These are phyloP conservation scores for Prosopis cineraria DNA, from an alignment of 306 rosid species.

Conservation along the genomic window DNA sequence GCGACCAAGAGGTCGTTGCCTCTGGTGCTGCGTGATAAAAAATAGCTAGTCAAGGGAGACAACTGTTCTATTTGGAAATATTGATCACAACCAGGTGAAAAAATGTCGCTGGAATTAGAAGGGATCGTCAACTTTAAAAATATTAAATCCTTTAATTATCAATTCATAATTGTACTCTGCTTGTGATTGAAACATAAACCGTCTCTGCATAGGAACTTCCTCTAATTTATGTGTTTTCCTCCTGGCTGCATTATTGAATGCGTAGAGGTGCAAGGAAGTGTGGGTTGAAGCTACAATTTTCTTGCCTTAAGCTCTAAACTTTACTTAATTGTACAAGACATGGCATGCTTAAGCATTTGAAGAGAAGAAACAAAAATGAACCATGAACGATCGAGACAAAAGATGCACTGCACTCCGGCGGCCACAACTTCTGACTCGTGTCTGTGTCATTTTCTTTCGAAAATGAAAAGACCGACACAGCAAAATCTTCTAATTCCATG, in stretches of 20 bases:
- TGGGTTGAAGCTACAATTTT: background rate
- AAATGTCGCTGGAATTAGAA: background rate
- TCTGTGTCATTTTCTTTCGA: background rate
- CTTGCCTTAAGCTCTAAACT: background rate
- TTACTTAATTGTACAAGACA: background rate
- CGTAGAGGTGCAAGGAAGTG: background rate
- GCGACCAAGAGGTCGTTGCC: background rate
- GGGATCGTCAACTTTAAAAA: background rate
- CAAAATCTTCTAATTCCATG: slow-evolving; percentile 24
- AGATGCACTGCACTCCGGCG: background rate
- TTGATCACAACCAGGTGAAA: too few species aligned
- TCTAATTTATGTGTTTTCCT: background rate
- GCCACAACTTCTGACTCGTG: background rate
- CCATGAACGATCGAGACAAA: background rate
- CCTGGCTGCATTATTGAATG: background rate
- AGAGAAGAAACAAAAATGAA: background rate
- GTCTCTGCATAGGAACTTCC: background rate
- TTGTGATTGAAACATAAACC: background rate
- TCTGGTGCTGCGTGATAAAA: background rate
- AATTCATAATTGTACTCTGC: background rate
- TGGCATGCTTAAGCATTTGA: background rate
- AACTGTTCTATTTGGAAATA: background rate
- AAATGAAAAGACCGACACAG: slow-evolving; percentile 1
- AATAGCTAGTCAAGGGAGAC: background rate
- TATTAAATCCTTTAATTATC: background rate